Base-by-base conservation (phyloP, 768 basidiomycete genomes). In the Boletellus sp. region DNA sequence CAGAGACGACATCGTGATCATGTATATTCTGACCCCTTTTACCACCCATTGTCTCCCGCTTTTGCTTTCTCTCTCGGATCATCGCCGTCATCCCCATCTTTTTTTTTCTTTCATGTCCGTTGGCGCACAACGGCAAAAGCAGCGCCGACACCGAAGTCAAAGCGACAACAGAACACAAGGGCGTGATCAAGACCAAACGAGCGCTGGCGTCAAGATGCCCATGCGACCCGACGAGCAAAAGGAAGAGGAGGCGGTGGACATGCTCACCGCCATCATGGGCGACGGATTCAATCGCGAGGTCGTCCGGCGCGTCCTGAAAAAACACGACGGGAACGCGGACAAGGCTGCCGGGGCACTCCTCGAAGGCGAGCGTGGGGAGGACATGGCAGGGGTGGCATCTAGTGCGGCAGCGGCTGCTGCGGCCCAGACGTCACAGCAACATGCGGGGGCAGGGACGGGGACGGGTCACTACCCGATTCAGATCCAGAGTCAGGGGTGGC, bases 301-400 rank as follows among this genome's bases (percentile, higher is more conserved):
- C 17, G 80, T 75, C 7, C 76, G 76, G 24, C 71, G 75, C n/a
- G 73, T 86, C 19, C 70, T 85, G 48, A 71, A 78, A 47, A 83
- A 83, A 63, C 74, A 80, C 63, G 76, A 77, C 34, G 81, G 84
- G 20, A 72, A 87, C 52, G 67, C 78, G 47, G 72, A 78, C 41
- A 79, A 77, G 60, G 80, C 81, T 12, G 80, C 74, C 0, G 73
- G 74, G 40, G 81, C 81, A 2, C 70, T 83, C 10, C 54, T 83
- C 12, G 69, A 71, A n/a, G 80, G 80, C 3, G 77, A 81, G 51
- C 70, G 65, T 32, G 78, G 73, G 7, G 72, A 75, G 35, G 64
- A 66, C 19, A 24, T 52, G 42, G 11, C 42, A 44, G 11, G 10
- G 13, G 17, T 26, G 45, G 41, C 9, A 6, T 37, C 36, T 37